Base-by-base conservation (phyloP, 352 stramenopile genomes). In the Phytophthora macrochlamydospora region DNA sequence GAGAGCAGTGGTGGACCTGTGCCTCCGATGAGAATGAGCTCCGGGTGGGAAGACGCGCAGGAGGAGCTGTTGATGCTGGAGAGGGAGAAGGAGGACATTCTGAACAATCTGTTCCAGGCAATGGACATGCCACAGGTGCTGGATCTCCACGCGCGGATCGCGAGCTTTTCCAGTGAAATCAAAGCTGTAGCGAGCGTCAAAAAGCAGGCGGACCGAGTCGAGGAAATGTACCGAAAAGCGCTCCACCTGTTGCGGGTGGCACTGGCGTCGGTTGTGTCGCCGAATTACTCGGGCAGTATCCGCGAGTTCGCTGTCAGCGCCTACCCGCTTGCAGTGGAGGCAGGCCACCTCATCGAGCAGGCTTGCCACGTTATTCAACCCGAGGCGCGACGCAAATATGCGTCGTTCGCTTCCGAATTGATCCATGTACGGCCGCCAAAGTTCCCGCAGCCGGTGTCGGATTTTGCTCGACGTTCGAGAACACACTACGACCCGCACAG, bases 241-340 rank as follows among this genome's bases (percentile, higher is more conserved):
- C 69, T 94, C 52, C 71, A 92, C 30, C 49, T 92, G 35, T 72
- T 95, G n/a, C 85, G 85, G 29, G 66, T 81, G 7, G 85, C 87
- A 13, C 72, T 95, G 8, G 85, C 85, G 30, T 73, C 83, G 2
- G 85, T 95, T 11, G 79, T 95, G 32, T 78, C 79, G 28, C 81
- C 85, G 5, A 78, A 81, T 33, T 95, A 95, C 59, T 80, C 82
- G 2, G 83, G 85, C 33, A 81, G 79, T 5, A 74, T 94, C 43
- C 81, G 83, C 6, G 87, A 95, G 65, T 95, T 95, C 53, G 78
- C 88, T 14, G 57, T 85, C n/a, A 76, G 69, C 1, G 80, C 84
- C 12, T 93, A 94, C 61, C 85, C 87, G 12, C 61, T 93, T 28
- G 84, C 84, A 11, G 78, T 95, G 30, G 87, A 95, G 62, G 87